Conservation (phyloP, 108 stramenopile species). For the Pseudonitzschia pungens region DNA sequence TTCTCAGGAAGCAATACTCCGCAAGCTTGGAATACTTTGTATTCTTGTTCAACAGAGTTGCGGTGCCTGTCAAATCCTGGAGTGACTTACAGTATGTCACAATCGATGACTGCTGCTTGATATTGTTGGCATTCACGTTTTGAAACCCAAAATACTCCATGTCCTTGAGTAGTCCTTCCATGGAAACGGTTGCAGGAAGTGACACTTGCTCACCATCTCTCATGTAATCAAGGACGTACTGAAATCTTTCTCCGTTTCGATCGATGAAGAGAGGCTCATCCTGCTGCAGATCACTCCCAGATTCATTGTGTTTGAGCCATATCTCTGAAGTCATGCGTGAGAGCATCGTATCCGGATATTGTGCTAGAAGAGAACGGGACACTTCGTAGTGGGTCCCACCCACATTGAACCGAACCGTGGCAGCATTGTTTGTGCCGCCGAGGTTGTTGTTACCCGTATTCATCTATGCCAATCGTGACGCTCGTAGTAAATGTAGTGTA, state of each 20-base stretch:
- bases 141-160: conserved; percentile 25
- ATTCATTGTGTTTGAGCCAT: conserved; percentile 13
- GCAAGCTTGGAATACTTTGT: not conserved
- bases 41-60: too few relatives aligned
- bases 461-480: too few relatives aligned
- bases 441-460: not conserved
- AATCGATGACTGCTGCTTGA: not conserved
- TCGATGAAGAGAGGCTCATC: conserved; percentile 34
- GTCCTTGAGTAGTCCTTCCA: conserved; percentile 7
- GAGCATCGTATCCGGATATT: conserved; percentile 31
- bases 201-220: conserved; percentile 19
- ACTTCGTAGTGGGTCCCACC: conserved; percentile 40
- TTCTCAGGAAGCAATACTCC: not conserved
- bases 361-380: conserved; percentile 26
- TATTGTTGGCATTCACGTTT: not conserved
- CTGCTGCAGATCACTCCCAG: not conserved
- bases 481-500: too few relatives aligned
- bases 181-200: conserved; percentile 7
- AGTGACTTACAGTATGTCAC: too few relatives aligned
- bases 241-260: conserved; percentile 31
- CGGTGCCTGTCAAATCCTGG: too few relatives aligned
- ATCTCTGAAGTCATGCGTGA: conserved; percentile 22
- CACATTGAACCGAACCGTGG: conserved; percentile 30
- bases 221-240: conserved; percentile 33
- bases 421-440: not conserved